phyloP scores from a whole-genome alignment of 352 stramenopile genomes.

The Pythium graminicola region DNA sequence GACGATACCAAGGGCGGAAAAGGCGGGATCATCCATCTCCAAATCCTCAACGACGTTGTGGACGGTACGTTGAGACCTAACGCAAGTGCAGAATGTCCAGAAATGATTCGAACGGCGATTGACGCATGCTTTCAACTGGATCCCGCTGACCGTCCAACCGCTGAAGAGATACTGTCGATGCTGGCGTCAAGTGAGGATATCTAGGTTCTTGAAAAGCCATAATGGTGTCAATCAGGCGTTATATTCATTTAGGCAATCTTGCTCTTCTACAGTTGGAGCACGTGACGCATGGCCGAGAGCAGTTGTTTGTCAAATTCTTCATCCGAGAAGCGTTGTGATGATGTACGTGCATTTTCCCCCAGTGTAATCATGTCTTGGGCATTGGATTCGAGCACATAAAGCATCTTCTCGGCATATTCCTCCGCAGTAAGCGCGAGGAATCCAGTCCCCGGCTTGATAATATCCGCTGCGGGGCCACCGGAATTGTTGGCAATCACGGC shows the following conservation, averaged over 20 bases:
- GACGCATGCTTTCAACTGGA: neutral
- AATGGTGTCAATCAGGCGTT: too few species aligned
- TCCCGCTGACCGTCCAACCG: too few species aligned
- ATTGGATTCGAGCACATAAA: conserved; percentile 40
- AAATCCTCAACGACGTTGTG: neutral
- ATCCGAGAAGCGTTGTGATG: conserved; percentile 66
- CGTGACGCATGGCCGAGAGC: conserved; percentile 28
- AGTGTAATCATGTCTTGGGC: conserved; percentile 31
- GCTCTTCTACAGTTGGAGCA: conserved; percentile 1
- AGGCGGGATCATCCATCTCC: neutral
- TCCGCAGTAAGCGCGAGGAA: conserved; percentile 81
- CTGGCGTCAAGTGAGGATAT: too few species aligned
- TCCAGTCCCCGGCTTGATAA: conserved; percentile 77
- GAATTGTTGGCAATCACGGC: conserved; percentile 96
- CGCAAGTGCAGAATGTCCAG: neutral
- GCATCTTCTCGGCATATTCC: conserved; percentile 86
- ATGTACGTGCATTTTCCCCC: conserved; percentile 35
- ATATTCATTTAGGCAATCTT: neutral
- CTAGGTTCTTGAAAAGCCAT: too few species aligned
- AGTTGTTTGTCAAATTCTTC: conserved; percentile 62
- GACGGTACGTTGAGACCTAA: neutral
- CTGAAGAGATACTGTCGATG: too few species aligned
- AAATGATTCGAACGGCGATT: neutral
- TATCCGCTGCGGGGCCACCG: conserved; percentile 93
- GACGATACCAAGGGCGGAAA: conserved; percentile 9